A percentile compares a stretch with the other conserved stretches of the same genome.
phyloP scores from a whole-genome alignment of 2,329 filamentous ascomycete species.

The Colletotrichum eleusines region DNA sequence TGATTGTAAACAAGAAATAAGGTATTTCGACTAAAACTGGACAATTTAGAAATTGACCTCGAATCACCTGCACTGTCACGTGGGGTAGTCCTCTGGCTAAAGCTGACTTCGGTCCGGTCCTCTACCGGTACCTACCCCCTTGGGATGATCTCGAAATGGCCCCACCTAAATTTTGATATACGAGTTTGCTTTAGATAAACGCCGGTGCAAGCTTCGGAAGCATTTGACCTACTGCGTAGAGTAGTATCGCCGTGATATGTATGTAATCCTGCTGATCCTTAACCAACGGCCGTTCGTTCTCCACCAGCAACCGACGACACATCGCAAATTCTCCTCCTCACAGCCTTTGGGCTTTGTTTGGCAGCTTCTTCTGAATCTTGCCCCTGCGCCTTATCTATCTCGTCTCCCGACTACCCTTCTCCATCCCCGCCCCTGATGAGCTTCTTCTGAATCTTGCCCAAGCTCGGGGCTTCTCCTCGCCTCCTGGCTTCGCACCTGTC shows the following conservation, averaged over 20 bases:
- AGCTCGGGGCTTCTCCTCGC: background rate
- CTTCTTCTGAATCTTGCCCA: background rate
- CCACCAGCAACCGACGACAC: conserved; percentile 25
- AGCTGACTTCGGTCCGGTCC: conserved; percentile 11
- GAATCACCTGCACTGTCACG: conserved; percentile 34
- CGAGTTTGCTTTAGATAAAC: conserved; percentile 39
- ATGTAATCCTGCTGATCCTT: conserved; percentile 35
- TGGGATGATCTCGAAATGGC: conserved; percentile 41
- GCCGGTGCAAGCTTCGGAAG: conserved; percentile 39
- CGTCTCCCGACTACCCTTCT: background rate
- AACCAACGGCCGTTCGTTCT: conserved; percentile 18
- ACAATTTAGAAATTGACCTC: background rate
- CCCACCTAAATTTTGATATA: conserved; percentile 38
- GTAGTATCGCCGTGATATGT: conserved; percentile 20
- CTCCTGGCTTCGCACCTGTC: background rate
- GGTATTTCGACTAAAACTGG: background rate
- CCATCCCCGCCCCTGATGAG: background rate
- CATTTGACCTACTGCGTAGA: conserved; percentile 23
- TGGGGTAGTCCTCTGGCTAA: conserved; percentile 26
- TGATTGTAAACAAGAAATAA: background rate
- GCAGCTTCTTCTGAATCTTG: conserved; percentile 1
- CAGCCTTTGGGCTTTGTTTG: too few relatives aligned
- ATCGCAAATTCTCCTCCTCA: conserved; percentile 9
- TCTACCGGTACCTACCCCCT: conserved; percentile 13
- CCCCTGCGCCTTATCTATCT: background rate